phyloP scores from a whole-genome alignment of 805 yeast species.

The Zygoascus ofunaensis region DNA sequence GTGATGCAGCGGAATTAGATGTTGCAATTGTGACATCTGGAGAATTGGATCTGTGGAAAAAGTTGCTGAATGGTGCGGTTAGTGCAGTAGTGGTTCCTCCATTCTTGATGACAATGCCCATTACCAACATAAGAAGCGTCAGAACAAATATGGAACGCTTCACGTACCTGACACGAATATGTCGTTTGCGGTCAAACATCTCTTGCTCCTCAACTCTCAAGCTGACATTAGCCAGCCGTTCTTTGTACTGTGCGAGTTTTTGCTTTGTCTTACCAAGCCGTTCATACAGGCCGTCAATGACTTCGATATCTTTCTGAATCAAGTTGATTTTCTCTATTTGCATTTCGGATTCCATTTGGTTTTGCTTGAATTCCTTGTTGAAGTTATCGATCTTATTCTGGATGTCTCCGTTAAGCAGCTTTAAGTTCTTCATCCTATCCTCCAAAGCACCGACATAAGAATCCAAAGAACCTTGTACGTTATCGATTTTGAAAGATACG shows the following conservation, averaged over 20 bases:
- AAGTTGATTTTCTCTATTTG: slow-evolving; percentile 18
- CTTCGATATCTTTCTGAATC: slow-evolving; percentile 19
- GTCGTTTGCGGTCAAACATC: slow-evolving; percentile 13
- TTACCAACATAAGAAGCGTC: slow-evolving; percentile 8
- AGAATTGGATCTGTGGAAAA: too few species aligned
- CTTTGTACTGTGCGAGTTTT: slow-evolving; percentile 19
- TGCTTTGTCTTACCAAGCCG: slow-evolving; percentile 18
- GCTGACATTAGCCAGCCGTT: slow-evolving; percentile 19
- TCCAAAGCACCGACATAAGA: slow-evolving; percentile 17
- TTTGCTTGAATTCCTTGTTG: slow-evolving; percentile 12
- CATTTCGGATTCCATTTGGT: slow-evolving; percentile 16
- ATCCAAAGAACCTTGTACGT: slow-evolving; percentile 7
- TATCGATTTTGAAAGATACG: slow-evolving; percentile 12
- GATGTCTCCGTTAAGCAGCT: slow-evolving; percentile 17
- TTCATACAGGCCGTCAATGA: slow-evolving; percentile 17
- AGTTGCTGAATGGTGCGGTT: too few species aligned
- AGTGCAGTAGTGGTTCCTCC: too few species aligned
- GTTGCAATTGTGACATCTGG: too few species aligned
- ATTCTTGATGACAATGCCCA: slow-evolving; percentile 9
- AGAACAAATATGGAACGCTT: slow-evolving; percentile 8
- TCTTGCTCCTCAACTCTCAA: slow-evolving; percentile 18
- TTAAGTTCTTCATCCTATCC: slow-evolving; percentile 19
- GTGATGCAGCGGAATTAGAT: too few species aligned
- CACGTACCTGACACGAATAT: slow-evolving; percentile 12
- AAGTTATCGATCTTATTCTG: slow-evolving; percentile 16